A percentile compares a stretch with the other conserved stretches of the same genome.
Evolutionary conservation across 441 rosid genomes (phyloP).

Genomic region (Raphanus hybrid): DNA sequence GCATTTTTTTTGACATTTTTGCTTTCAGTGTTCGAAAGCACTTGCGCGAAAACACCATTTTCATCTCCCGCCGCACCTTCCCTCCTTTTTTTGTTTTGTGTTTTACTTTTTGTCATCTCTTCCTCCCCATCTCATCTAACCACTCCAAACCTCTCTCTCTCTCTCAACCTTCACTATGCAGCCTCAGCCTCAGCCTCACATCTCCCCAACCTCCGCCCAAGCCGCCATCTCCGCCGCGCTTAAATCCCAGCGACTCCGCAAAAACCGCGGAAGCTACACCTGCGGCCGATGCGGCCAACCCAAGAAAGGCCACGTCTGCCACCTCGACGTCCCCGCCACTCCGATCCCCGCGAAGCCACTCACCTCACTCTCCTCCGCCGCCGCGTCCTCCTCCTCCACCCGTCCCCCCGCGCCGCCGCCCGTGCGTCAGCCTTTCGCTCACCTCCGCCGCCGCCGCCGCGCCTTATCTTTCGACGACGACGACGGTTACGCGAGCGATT

Average conservation of each 20-base stretch:
- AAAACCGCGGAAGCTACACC: constrained; percentile 86
- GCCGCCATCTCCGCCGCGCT: constrained; percentile 48
- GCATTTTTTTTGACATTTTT: neutral
- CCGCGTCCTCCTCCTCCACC: constrained; percentile 38
- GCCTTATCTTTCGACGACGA: too few relatives aligned
- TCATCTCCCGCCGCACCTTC: constrained; percentile 64
- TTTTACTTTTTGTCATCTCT: constrained; percentile 9
- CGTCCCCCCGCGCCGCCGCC: constrained; percentile 38
- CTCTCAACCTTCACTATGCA: constrained; percentile 20
- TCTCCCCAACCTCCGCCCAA: constrained; percentile 55
- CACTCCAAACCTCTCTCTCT: constrained; percentile 17
- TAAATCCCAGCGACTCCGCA: constrained; percentile 53
- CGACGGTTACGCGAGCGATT: too few relatives aligned
- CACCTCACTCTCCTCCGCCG: constrained; percentile 28
- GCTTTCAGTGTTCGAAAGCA: constrained; percentile 34
- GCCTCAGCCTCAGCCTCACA: constrained; percentile 44
- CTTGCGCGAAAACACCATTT: constrained; percentile 63
- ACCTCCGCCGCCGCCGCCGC: constrained; percentile 53
- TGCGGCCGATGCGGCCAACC: constrained; percentile 96
- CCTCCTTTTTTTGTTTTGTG: constrained; percentile 29
- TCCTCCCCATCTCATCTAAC: constrained; percentile 3
- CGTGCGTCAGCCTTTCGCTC: constrained; percentile 51
- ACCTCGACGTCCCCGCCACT: constrained; percentile 39
- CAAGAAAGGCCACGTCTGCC: constrained; percentile 86
- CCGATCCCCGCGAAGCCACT: constrained; percentile 36